These are phyloP conservation scores for Penicillium alfredii DNA, from an alignment of 495 filamentous ascomycete genomes.

Conservation along the genomic window DNA sequence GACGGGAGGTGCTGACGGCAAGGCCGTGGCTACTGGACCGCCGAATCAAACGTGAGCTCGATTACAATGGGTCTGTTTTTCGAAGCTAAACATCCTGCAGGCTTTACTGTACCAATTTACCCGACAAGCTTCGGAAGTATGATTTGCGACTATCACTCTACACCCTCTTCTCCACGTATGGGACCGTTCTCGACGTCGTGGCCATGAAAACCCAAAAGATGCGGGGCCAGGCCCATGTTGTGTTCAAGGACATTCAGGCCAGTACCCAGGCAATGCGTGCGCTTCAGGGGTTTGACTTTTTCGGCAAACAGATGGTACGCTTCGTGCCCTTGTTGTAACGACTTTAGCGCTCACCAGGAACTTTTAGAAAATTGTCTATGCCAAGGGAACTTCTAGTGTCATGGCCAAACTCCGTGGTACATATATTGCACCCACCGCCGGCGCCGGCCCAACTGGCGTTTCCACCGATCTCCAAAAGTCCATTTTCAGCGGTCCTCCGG, in stretches of 20 bases:
- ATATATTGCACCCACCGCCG: slow-evolving; percentile 56
- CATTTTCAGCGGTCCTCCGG: slow-evolving; percentile 67
- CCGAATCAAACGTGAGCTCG: slow-evolving; percentile 71
- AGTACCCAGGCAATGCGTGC: slow-evolving; percentile 87
- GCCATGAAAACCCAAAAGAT: slow-evolving; percentile 81
- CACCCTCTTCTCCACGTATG: slow-evolving; percentile 89
- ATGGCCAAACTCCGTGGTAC: slow-evolving; percentile 89
- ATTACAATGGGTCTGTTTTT: too few relatives aligned
- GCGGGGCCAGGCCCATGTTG: slow-evolving; percentile 92
- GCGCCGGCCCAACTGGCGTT: slow-evolving; percentile 46
- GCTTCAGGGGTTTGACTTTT: slow-evolving; percentile 79
- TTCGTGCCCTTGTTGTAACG: neutral
- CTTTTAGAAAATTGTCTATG: slow-evolving; percentile 76
- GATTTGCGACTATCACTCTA: slow-evolving; percentile 82
- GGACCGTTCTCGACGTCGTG: slow-evolving; percentile 89
- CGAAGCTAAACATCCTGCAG: slow-evolving; percentile 48
- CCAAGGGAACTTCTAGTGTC: slow-evolving; percentile 75
- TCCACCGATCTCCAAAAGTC: slow-evolving; percentile 74
- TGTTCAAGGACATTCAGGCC: slow-evolving; percentile 78
- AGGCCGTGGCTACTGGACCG: slow-evolving; percentile 29
- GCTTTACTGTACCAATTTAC: slow-evolving; percentile 81
- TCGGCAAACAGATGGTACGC: slow-evolving; percentile 80
- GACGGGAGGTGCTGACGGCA: slow-evolving; percentile 34
- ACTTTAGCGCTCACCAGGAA: slow-evolving; percentile 2
- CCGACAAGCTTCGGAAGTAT: slow-evolving; percentile 76